Evolutionary conservation across 176 grass and related monocot species (phyloP).

Genomic region (Cenchrus purpureus): DNA sequence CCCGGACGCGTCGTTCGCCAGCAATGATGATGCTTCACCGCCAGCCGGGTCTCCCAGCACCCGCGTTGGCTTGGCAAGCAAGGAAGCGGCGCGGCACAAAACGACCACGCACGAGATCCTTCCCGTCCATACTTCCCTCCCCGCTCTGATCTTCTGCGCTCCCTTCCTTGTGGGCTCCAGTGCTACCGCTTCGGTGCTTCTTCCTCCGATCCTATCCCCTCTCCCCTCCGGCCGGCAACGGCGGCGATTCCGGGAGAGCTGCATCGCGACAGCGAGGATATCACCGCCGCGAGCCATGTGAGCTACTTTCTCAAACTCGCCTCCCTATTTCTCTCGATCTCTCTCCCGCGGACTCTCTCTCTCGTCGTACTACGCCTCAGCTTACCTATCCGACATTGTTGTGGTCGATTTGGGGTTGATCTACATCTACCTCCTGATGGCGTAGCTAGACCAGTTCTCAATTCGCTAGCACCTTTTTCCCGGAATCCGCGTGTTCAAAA

Average conservation of each 20-base stretch:
- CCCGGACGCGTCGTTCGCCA: background rate
- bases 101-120: background rate
- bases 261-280: background rate
- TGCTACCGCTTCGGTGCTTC: background rate
- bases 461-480: background rate
- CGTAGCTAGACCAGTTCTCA: background rate
- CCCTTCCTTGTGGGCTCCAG: background rate
- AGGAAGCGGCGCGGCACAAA: background rate
- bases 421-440: background rate
- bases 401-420: background rate
- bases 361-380: background rate
- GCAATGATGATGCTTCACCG: background rate
- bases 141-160: background rate
- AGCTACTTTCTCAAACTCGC: background rate
- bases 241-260: background rate
- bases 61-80: constrained; percentile 26
- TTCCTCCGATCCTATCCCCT: background rate
- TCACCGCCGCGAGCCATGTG: background rate
- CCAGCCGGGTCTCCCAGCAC: background rate
- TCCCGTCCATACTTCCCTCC: background rate
- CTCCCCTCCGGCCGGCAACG: background rate
- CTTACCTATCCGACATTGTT: background rate
- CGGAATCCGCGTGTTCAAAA: background rate
- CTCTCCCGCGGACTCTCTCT: background rate
- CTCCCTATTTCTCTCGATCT: no score